Percentiles rank a stretch among this genome's conserved stretches.
phyloP scores from a whole-genome alignment of 768 basidiomycete genomes.

The Lactifluus pinguis region DNA sequence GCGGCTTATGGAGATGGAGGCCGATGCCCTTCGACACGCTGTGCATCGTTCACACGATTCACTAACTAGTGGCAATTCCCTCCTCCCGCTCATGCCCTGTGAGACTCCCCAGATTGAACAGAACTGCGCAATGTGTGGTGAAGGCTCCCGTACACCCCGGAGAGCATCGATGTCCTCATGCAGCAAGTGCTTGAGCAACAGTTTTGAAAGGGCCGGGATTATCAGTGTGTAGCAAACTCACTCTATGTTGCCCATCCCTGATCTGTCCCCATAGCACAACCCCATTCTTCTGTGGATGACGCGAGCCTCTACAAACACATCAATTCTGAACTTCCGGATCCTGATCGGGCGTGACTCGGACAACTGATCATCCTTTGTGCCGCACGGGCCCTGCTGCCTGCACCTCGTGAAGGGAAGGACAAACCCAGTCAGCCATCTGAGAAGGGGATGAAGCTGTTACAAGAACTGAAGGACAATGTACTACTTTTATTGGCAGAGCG shows the following conservation, averaged over 20 bases:
- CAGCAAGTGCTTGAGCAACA: constrained; percentile 66
- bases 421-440: constrained; percentile 41
- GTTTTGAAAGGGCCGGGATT: constrained; percentile 58
- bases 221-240: constrained; percentile 46
- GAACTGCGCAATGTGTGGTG: constrained; percentile 53
- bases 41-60: constrained; percentile 31
- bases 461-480: constrained; percentile 47
- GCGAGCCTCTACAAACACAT: constrained; percentile 74
- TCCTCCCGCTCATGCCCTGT: constrained; percentile 40
- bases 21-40: constrained; percentile 46
- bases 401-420: constrained; percentile 32
- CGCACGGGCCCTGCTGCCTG: constrained; percentile 40
- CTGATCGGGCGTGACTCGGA: constrained; percentile 59
- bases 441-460: constrained; percentile 36
- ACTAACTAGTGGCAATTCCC: constrained; percentile 1
- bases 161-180: constrained; percentile 56
- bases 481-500: constrained; percentile 62
- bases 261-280: constrained; percentile 46
- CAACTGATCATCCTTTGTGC: constrained; percentile 72
- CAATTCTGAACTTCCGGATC: constrained; percentile 64
- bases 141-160: constrained; percentile 35
- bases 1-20: constrained; percentile 65
- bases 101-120: constrained; percentile 62
- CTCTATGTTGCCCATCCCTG: constrained; percentile 6
- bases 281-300: constrained; percentile 62